Evolutionary conservation across 2,329 filamentous ascomycete species (phyloP), one percentile per base, ranked within the genome.

Genomic region (Zasmidium cellare): DNA sequence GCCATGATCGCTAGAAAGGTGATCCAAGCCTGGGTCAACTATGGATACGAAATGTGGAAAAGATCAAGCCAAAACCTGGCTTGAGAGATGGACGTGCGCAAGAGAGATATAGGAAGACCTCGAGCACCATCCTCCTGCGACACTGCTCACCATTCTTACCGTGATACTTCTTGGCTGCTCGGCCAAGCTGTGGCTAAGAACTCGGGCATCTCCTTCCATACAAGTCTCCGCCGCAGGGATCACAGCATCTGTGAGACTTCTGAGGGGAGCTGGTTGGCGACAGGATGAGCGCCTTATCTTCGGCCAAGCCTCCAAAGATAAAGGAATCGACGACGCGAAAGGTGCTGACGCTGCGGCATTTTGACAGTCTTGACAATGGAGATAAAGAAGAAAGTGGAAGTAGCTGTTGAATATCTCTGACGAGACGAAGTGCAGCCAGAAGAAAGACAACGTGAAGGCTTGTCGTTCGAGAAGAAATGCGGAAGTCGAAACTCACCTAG

Each of bases 261-360:
- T 49, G 35, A 41, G 18, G 23, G 6, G 51, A 25, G 47, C 48
- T 57, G 58, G 53, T 52, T 62, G 53, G 60, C 53, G 57, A 54
- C 53, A 46, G 38, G 47, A 49, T 51, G 47, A 46, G 16, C 16
- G 52, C 50, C 57, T 61, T 61, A 61, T 61, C 59, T 52, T 38
- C 47, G n/a, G 59, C 59, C 59, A 61, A 61, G 59, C 49, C 48
- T 54, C 49, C 52, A 53, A 31, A 41, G 54, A 50, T 56, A 55
- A 45, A 56, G 57, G 20, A 52, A 18, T 11, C 45, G 19, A 18
- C 7, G 35, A 41, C n/a, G 35, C n/a, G 35, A 18, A 14, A 18
- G n/a, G 35, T n/a, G 35, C 16, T 41, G 7, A n/a, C 16, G 35
- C 7, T 16, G 35, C 7, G 35, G 16, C n/a, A 41, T 41, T 41